A percentile compares a stretch with the other conserved stretches of the same genome.
phyloP scores from a whole-genome alignment of 805 yeast genomes.

The Saccharomycopsis sp. region DNA sequence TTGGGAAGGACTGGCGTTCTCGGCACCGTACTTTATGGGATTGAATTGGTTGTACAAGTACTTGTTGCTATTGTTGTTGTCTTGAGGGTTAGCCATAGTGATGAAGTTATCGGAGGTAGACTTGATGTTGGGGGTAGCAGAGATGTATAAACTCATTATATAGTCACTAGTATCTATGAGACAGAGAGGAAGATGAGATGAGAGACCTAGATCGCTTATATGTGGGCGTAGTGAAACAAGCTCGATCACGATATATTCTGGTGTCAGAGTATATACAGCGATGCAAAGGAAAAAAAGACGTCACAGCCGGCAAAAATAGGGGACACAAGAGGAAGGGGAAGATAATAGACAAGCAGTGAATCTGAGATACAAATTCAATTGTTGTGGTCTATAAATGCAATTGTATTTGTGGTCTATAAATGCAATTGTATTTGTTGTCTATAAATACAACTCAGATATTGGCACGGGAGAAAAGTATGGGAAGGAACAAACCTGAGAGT shows the following conservation, averaged over 20 bases:
- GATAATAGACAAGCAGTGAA: not conserved
- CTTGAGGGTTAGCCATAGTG: conserved; percentile 1
- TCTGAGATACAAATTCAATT: not conserved
- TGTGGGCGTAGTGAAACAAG: not conserved
- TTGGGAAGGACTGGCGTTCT: not conserved
- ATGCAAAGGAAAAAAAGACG: not conserved
- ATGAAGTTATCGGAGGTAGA: not conserved
- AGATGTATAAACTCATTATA: conserved; percentile 11
- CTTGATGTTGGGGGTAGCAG: conserved; percentile 4
- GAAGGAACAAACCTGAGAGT: not conserved
- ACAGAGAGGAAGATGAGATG: not conserved
- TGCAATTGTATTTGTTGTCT: too few relatives aligned
- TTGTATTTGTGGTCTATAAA: not conserved
- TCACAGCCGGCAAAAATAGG: not conserved
- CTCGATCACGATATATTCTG: not conserved
- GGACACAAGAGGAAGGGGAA: not conserved
- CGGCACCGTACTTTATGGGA: not conserved
- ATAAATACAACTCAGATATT: too few relatives aligned
- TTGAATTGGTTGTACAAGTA: conserved; percentile 9
- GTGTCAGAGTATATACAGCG: not conserved
- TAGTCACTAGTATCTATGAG: not conserved
- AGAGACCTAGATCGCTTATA: not conserved
- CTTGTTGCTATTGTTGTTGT: not conserved
- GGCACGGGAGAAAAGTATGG: too few relatives aligned
- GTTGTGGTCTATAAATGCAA: not conserved